A percentile compares a stretch with the other conserved stretches of the same genome.
Conservation (phyloP, 208 protist species). For the Crithidia brevicula region DNA sequence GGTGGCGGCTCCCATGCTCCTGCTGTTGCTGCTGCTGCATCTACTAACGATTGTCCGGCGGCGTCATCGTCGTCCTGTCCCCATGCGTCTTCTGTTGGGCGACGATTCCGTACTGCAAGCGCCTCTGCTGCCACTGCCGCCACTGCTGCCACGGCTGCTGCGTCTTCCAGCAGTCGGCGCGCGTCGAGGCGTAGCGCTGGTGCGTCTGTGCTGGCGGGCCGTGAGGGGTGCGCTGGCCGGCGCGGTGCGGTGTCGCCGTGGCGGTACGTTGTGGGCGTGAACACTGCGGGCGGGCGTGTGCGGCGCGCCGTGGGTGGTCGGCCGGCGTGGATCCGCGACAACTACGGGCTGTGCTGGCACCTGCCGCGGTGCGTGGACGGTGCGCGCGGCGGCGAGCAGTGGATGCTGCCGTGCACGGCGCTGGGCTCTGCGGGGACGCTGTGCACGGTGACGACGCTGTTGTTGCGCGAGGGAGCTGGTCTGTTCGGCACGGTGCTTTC, state of each 20-base stretch:
- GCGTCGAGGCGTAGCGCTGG: too few relatives aligned
- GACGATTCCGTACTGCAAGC: too few relatives aligned
- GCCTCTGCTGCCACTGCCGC: not conserved
- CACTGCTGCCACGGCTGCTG: too few relatives aligned
- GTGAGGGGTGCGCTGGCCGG: too few relatives aligned
- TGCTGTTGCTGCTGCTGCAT: too few relatives aligned
- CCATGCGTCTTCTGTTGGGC: too few relatives aligned
- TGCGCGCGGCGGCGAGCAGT: not conserved
- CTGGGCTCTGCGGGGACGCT: conserved; percentile 5
- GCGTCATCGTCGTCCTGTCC: too few relatives aligned
- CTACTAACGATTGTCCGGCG: too few relatives aligned
- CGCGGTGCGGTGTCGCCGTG: not conserved
- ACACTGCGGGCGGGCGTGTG: not conserved
- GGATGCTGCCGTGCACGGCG: not conserved
- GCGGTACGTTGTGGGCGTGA: conserved; percentile 8
- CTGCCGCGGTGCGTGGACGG: not conserved
- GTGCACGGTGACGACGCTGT: conserved; percentile 9
- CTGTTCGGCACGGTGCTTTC: not conserved
- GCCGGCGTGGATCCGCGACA: conserved; percentile 8
- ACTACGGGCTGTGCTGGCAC: conserved; percentile 11
- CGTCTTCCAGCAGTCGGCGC: too few relatives aligned
- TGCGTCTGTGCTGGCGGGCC: too few relatives aligned
- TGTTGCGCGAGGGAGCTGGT: conserved; percentile 1
- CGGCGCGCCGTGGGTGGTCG: conserved; percentile 1
- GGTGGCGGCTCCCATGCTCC: too few relatives aligned